Percentiles rank a stretch among this genome's conserved stretches.
phyloP scores from a whole-genome alignment of 345 rosid genomes.

The Durio zibethinus region DNA sequence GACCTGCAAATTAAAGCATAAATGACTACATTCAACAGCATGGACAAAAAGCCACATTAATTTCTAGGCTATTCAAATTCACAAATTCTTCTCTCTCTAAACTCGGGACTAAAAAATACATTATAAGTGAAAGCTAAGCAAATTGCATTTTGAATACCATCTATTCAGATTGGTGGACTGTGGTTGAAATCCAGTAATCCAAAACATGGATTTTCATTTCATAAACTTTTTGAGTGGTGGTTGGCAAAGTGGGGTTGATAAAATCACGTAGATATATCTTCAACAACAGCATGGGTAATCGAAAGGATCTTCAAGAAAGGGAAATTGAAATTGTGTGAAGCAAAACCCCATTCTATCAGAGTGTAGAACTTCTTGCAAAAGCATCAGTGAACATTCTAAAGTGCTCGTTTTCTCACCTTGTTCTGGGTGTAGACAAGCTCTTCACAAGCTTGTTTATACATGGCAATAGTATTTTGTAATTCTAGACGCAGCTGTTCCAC shows the following conservation, averaged over 20 bases:
- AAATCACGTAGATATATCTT: neutral
- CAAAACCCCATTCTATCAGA: neutral
- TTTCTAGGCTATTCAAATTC: neutral
- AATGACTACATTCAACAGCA: neutral
- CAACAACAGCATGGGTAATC: neutral
- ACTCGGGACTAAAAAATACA: neutral
- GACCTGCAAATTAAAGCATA: conserved; percentile 43
- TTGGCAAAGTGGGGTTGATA: neutral
- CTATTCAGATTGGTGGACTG: neutral
- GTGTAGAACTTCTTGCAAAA: neutral
- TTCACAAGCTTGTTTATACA: conserved; percentile 71
- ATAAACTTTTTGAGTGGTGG: neutral
- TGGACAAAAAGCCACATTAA: neutral
- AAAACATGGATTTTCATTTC: neutral
- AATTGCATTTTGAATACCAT: neutral
- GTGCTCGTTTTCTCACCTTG: conserved; percentile 42
- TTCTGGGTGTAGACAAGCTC: conserved; percentile 69
- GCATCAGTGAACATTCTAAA: neutral
- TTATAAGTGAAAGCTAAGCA: neutral
- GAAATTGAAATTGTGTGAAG: neutral
- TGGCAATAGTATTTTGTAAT: conserved; percentile 50
- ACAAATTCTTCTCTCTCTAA: neutral
- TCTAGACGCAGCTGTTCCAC: conserved; percentile 61
- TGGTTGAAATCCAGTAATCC: neutral
- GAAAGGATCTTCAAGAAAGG: neutral